Conservation (phyloP, 805 yeast species). For the Candida ponderosae region DNA sequence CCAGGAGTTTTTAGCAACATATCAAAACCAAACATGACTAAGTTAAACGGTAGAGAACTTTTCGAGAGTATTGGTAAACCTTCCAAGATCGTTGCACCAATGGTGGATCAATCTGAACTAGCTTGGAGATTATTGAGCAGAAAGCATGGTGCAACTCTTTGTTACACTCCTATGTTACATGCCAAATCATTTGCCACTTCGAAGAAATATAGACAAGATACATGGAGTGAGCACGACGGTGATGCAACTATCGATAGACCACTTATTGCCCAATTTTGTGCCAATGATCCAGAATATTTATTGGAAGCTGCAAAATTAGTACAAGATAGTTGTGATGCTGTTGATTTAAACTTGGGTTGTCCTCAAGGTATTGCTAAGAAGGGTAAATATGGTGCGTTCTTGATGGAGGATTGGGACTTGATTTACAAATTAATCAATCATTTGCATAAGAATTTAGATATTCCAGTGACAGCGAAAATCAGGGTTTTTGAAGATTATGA, state of each 20-base stretch:
- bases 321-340: slow-evolving; percentile 85
- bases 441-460: slow-evolving; percentile 63
- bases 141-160: slow-evolving; percentile 83
- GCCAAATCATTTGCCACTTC: slow-evolving; percentile 84
- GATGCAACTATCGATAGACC: slow-evolving; percentile 67
- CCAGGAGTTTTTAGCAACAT: no score
- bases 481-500: slow-evolving; percentile 81
- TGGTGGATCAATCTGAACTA: slow-evolving; percentile 95
- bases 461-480: slow-evolving; percentile 95
- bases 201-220: slow-evolving; percentile 69
- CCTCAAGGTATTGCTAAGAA: slow-evolving; percentile 96
- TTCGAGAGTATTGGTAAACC: slow-evolving; percentile 69
- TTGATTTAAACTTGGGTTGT: slow-evolving; percentile 92
- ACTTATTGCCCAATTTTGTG: slow-evolving; percentile 90
- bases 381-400: slow-evolving; percentile 91
- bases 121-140: slow-evolving; percentile 92
- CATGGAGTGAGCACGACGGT: slow-evolving; percentile 74
- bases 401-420: slow-evolving; percentile 96
- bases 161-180: slow-evolving; percentile 97
- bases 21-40: slow-evolving; percentile 9
- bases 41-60: slow-evolving; percentile 54
- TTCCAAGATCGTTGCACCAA: slow-evolving; percentile 86
- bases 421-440: slow-evolving; percentile 63
- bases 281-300: slow-evolving; percentile 84
- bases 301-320: slow-evolving; percentile 76